Conservation (phyloP, 73 alveolate species). For the Diophrys appendiculata region DNA sequence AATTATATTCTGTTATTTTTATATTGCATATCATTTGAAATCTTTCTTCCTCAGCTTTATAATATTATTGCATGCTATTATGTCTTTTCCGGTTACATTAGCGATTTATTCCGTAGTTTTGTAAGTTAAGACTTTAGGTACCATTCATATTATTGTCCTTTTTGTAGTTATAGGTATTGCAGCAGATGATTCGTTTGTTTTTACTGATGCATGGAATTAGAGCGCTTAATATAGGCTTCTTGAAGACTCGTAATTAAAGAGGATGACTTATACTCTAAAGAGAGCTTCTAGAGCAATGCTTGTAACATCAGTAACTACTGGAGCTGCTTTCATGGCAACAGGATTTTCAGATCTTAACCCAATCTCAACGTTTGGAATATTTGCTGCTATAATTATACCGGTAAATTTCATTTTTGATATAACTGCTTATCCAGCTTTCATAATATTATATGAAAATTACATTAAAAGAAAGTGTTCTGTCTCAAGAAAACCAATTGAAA, state of each 20-base stretch:
- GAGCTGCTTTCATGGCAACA: conserved; percentile 38
- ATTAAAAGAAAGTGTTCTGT: no score
- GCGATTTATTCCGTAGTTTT: neutral
- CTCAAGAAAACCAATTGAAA: no score
- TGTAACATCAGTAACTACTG: conserved; percentile 34
- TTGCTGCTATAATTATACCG: conserved; percentile 24
- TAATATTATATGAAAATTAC: conserved; percentile 23
- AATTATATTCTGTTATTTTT: neutral
- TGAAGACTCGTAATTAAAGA: neutral
- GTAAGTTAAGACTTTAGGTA: neutral
- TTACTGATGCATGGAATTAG: conserved; percentile 57
- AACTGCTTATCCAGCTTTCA: conserved; percentile 13
- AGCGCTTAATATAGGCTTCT: neutral
- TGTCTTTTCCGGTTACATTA: neutral
- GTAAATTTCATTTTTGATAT: conserved; percentile 17
- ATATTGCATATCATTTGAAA: neutral
- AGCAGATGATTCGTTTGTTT: conserved; percentile 64
- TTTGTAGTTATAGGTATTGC: conserved; percentile 65
- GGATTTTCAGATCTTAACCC: conserved; percentile 42
- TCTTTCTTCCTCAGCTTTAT: neutral
- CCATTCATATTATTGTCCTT: conserved; percentile 53
- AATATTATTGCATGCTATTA: neutral
- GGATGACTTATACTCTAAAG: conserved; percentile 20
- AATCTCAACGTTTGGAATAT: conserved; percentile 42
- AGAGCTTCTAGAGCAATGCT: conserved; percentile 37